Evolutionary conservation across 1,284 basidiomycete species (phyloP), one percentile per base, ranked within the genome.

Genomic region (Inonotus hispidus): DNA sequence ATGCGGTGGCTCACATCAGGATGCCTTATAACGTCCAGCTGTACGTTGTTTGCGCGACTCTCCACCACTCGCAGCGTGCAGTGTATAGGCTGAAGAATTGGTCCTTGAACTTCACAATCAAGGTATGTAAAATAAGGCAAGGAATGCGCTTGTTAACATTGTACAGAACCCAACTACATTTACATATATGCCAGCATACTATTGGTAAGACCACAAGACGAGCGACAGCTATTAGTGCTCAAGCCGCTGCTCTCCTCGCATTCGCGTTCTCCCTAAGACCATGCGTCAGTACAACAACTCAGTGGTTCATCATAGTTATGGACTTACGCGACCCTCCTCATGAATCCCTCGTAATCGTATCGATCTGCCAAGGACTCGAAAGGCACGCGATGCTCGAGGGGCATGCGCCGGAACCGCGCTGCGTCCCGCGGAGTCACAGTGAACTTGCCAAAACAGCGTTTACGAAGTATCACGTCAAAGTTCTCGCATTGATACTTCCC

Each of bases 361-460:
- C 49, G n/a, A n/a, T 59, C 58, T n/a, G 41, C 50, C 32, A 6
- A 53, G 29, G 11, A 10, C 23, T 2, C 21, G 25, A 39, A 41
- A 54, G 25, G 58, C 8, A 53, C 52, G n/a, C 49, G 58, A 27
- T 53, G 13, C n/a, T 45, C 50, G 8, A n/a, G 27, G 27, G 37
- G 58, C 50, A 54, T 45, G 23, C 45, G 53, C 21, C 29, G 37
- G 7, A 35, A 21, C 14, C 41, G 29, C 23, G 14, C 37, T n/a
- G 58, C 58, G 46, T 59, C 58, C 13, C 50, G 49, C 46, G 13
- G 14, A 11, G 50, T 53, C 7, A 59, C 58, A 7, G 45, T 37
- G 19, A 59, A 59, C 2, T 27, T 16, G 10, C 58, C 58, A 19
- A 25, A n/a, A 25, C 58, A 53, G 1, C 23, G 58, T 2, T 19